Percentiles rank a stretch among this genome's conserved stretches.
Evolutionary conservation across 768 basidiomycete genomes (phyloP).

Genomic region (Podaxis sp.): DNA sequence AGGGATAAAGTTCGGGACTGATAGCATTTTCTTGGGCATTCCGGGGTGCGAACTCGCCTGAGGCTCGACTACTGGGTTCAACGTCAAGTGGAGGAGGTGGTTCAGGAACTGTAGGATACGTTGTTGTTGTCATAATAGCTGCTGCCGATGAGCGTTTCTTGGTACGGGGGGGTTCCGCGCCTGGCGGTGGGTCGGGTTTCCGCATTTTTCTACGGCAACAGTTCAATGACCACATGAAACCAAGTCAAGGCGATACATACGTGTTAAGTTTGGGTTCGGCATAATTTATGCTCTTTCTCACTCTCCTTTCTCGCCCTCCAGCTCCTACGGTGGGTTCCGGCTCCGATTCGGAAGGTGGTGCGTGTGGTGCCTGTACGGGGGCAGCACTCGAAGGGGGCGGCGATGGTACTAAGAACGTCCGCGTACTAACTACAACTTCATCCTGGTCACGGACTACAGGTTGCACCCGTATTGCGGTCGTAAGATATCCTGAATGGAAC

Average conservation of each 20-base stretch:
- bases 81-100: constrained; percentile 29
- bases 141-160: constrained; percentile 48
- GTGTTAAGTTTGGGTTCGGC: constrained; percentile 87
- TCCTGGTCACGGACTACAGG: constrained; percentile 9
- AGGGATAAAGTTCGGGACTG: constrained; percentile 31
- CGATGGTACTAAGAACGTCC: constrained; percentile 10
- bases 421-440: constrained; percentile 10
- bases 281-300: constrained; percentile 81
- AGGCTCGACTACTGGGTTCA: constrained; percentile 21
- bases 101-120: constrained; percentile 17
- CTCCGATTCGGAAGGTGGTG: constrained; percentile 26
- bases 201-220: constrained; percentile 70
- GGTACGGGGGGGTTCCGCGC: constrained; percentile 22
- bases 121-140: constrained; percentile 23
- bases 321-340: constrained; percentile 20
- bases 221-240: constrained; percentile 3
- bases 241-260: constrained; percentile 37
- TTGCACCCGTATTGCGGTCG: constrained; percentile 15
- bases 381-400: constrained; percentile 4
- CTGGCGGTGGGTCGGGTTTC: constrained; percentile 62
- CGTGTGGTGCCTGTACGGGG: constrained; percentile 39
- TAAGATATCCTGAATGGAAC: constrained; percentile 17
- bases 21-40: constrained; percentile 17
- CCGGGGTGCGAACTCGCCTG: constrained; percentile 5
- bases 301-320: constrained; percentile 48